Conservation (phyloP, 2,329 filamentous ascomycete genomes). For the Sarocladium strictum region DNA sequence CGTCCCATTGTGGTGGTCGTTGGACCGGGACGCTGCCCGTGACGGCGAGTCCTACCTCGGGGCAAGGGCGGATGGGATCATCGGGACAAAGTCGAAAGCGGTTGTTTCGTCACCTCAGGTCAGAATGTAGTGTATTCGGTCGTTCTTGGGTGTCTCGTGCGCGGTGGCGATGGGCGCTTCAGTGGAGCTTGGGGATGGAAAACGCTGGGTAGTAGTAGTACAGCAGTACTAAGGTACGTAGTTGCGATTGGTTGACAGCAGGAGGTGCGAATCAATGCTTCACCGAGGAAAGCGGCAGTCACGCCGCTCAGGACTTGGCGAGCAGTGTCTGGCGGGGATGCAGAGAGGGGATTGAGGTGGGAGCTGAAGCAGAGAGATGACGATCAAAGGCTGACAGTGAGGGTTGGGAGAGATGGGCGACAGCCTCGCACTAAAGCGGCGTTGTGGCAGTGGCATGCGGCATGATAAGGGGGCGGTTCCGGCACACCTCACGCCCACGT, state of each 20-base stretch:
- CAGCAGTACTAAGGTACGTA: background rate
- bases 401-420: background rate
- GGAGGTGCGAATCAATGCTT: background rate
- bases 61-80: background rate
- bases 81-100: too few species aligned
- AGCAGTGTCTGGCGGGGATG: too few species aligned
- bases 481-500: too few species aligned
- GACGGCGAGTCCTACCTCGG: background rate
- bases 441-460: background rate
- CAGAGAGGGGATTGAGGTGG: background rate
- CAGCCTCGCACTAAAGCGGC: background rate
- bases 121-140: too few species aligned
- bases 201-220: too few species aligned
- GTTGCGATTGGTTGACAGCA: background rate
- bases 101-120: background rate
- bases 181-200: too few species aligned
- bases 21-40: background rate
- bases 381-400: background rate
- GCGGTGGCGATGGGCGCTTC: too few species aligned
- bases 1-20: slow-evolving; percentile 2
- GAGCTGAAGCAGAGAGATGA: background rate
- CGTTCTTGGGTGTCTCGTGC: too few species aligned
- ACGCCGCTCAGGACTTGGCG: background rate
- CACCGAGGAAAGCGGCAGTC: background rate
- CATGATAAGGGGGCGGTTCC: too few species aligned